A percentile compares a stretch with the other conserved stretches of the same genome.
phyloP scores from a whole-genome alignment of 1,139 yeast species.

The Blastobotrys serpentis region DNA sequence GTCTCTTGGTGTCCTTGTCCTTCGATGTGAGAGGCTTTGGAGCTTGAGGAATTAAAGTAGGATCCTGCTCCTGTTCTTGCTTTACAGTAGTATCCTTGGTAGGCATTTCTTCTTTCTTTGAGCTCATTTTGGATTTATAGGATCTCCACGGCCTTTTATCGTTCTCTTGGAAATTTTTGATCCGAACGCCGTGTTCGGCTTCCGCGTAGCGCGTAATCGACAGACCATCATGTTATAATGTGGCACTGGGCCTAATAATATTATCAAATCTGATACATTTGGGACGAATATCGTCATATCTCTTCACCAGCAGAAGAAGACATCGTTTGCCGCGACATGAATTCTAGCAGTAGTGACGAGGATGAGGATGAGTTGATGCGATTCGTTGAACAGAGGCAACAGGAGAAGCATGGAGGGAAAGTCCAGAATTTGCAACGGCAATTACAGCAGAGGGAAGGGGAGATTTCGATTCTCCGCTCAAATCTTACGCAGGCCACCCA shows the following conservation, averaged over 20 bases:
- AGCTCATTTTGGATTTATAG: background rate
- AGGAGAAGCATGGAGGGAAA: background rate
- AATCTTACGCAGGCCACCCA: constrained; percentile 54
- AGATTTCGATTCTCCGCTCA: constrained; percentile 69
- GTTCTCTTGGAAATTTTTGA: background rate
- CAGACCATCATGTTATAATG: background rate
- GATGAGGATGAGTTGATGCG: constrained; percentile 10
- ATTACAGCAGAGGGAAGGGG: constrained; percentile 47
- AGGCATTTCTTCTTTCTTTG: background rate
- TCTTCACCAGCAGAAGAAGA: too few species aligned
- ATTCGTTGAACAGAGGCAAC: constrained; percentile 6
- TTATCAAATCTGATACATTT: background rate
- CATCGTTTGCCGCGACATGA: too few species aligned
- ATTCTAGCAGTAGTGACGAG: constrained; percentile 6
- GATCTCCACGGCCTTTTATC: constrained; percentile 5
- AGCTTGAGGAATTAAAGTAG: constrained; percentile 68
- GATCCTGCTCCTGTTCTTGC: constrained; percentile 15
- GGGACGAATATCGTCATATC: too few species aligned
- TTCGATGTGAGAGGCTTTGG: constrained; percentile 78
- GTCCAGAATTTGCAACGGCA: constrained; percentile 13
- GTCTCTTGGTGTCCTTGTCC: constrained; percentile 78
- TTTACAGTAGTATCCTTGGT: background rate
- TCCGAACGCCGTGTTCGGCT: constrained; percentile 2
- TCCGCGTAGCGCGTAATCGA: background rate
- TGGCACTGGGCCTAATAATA: background rate